Base-by-base conservation (phyloP, 139 green algal genomes). In the Chlamydomonas schloesseri region DNA sequence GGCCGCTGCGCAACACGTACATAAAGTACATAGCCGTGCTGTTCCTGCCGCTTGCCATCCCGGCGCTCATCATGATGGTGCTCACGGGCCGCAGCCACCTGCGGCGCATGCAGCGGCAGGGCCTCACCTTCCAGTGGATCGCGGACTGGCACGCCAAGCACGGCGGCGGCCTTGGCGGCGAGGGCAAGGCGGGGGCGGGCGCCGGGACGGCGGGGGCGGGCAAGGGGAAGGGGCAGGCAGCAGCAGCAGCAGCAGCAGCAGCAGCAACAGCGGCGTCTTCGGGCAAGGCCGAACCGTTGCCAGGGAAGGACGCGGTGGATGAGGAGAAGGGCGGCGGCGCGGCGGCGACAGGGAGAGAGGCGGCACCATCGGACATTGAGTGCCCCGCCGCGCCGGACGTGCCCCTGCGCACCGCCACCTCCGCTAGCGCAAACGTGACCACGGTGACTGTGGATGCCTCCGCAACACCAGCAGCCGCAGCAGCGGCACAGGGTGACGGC, bases 101-200 rank as follows among this genome's bases (percentile, higher is more conserved):
- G 33, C 29, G 36, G n/a, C 31, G 36, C 5, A 87, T 80, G 24
- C 47, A 8, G 5, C 24, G 37, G 13, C 71, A 42, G 34, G 26
- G 9, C 34, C 55, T 80, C 31, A 70, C 73, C 55, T 87, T 87
- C 53, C 65, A 70, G 9, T 87, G 81, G 81, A 87, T 87, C 33
- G 23, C 73, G 10, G 9, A 15, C 26, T 46, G 55, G 58, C 50
- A 23, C 34, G 5, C 9, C 34, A n/a, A 26, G 21, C 28, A 26
- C 34, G 36, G 42, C 42, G 42, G 42, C 42, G 69, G 23, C 23
- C 36, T 37, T n/a, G n/a, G n/a, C n/a, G n/a, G n/a, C n/a, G n/a
- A n/a, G n/a, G n/a, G n/a, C n/a, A n/a, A n/a, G n/a, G n/a, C n/a
- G n/a, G n/a, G n/a, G n/a, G n/a, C n/a, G n/a, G n/a, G n/a, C n/a